Evolutionary conservation across 2,329 filamentous ascomycete species (phyloP).

Genomic region (Microcera coccophila): DNA sequence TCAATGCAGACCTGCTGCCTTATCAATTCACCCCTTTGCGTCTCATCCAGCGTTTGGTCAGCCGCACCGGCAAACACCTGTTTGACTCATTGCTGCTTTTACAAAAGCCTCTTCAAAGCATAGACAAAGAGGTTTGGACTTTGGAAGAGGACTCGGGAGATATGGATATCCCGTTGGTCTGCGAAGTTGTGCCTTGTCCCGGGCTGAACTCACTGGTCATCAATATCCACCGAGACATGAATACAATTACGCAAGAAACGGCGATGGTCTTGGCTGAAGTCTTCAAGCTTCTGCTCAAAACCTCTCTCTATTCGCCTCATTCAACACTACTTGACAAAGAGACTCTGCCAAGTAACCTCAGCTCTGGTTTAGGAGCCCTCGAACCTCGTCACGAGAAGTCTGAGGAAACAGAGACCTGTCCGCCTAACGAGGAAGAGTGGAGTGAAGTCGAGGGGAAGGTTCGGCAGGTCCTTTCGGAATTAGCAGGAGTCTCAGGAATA

Average conservation of each 20-base stretch:
- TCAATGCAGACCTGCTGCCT: conserved; percentile 59
- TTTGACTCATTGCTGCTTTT: conserved; percentile 81
- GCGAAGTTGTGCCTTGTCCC: conserved; percentile 63
- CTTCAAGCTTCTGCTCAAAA: conserved; percentile 30
- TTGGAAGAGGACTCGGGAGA: conserved; percentile 53
- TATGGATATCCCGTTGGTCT: conserved; percentile 75
- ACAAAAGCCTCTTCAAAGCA: conserved; percentile 59
- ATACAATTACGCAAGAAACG: conserved; percentile 28
- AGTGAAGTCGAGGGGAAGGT: conserved; percentile 49
- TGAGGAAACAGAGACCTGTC: conserved; percentile 8
- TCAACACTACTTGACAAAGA: conserved; percentile 15
- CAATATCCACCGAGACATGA: conserved; percentile 60
- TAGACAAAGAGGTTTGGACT: conserved; percentile 55
- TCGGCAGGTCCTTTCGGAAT: conserved; percentile 51
- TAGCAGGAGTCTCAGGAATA: conserved; percentile 50
- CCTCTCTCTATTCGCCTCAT: conserved; percentile 28
- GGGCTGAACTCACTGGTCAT: conserved; percentile 51
- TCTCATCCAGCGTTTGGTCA: conserved; percentile 56
- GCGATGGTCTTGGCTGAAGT: conserved; percentile 27
- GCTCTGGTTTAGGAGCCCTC: conserved; percentile 18
- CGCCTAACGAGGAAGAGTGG: conserved; percentile 39
- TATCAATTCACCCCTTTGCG: conserved; percentile 75
- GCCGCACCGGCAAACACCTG: conserved; percentile 47
- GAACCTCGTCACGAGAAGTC: conserved; percentile 16
- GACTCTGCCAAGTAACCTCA: conserved; percentile 21